A percentile compares a stretch with the other conserved stretches of the same genome.
These are phyloP conservation scores for Coemansia sp. DNA, from an alignment of 192 early-diverging fungal species.

Conservation along the genomic window DNA sequence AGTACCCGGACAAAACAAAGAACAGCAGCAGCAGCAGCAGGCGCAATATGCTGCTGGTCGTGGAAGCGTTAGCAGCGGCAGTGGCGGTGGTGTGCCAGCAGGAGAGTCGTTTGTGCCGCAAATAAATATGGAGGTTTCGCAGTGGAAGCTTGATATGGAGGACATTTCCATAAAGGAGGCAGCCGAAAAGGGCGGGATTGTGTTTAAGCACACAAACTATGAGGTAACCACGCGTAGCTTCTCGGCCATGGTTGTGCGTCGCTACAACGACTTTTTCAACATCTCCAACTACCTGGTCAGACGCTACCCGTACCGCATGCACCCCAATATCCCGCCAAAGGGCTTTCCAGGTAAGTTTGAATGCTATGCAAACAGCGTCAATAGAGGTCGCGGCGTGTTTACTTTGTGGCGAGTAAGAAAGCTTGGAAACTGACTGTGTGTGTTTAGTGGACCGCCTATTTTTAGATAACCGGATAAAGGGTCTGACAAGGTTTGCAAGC, in stretches of 20 bases:
- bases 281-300: slow-evolving; percentile 72
- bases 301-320: slow-evolving; percentile 77
- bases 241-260: slow-evolving; percentile 59
- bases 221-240: slow-evolving; percentile 68
- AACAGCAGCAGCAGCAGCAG: slow-evolving; percentile 36
- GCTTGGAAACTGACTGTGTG: too few relatives aligned
- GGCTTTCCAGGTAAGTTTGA: slow-evolving; percentile 75
- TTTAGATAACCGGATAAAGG: slow-evolving; percentile 56
- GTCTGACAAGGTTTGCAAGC: slow-evolving; percentile 47
- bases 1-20: too few relatives aligned
- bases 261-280: slow-evolving; percentile 94
- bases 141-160: slow-evolving; percentile 54
- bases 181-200: slow-evolving; percentile 55
- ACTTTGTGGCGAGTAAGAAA: too few relatives aligned
- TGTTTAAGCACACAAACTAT: slow-evolving; percentile 88
- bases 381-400: too few relatives aligned
- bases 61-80: slow-evolving; percentile 1
- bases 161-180: slow-evolving; percentile 50
- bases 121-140: slow-evolving; percentile 42
- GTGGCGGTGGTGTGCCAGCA: neutral
- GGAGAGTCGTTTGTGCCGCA: slow-evolving; percentile 16
- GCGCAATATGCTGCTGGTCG: slow-evolving; percentile 10
- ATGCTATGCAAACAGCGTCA: too few relatives aligned
- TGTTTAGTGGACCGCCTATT: slow-evolving; percentile 55
- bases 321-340: slow-evolving; percentile 85